Percentiles rank a stretch among this genome's conserved stretches.
These are phyloP conservation scores for Aspergillus uvarum DNA, from an alignment of 2,329 filamentous ascomycete species.

Conservation along the genomic window DNA sequence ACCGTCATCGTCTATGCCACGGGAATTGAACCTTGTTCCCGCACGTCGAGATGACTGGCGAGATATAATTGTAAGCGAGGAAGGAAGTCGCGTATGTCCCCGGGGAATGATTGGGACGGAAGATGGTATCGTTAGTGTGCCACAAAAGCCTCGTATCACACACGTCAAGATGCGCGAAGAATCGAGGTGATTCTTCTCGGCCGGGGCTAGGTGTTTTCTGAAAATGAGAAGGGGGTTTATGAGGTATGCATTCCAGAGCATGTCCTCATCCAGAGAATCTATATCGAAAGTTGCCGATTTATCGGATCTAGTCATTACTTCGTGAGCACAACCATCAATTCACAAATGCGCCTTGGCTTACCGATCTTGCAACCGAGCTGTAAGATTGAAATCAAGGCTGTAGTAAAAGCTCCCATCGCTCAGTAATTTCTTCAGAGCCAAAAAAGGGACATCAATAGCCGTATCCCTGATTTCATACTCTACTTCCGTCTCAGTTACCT, in stretches of 20 bases:
- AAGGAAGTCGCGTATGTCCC: conserved; percentile 69
- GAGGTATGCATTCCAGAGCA: conserved; percentile 99
- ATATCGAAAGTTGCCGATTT: conserved; percentile 81
- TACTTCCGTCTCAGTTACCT: conserved; percentile 53
- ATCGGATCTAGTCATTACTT: conserved; percentile 56
- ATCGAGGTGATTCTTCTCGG: conserved; percentile 79
- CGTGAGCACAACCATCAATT: conserved; percentile 16
- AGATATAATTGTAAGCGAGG: conserved; percentile 84
- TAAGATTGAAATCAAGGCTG: conserved; percentile 96
- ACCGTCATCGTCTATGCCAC: conserved; percentile 95
- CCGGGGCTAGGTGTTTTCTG: conserved; percentile 72
- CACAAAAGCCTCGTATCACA: conserved; percentile 88
- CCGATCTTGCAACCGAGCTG: conserved; percentile 87
- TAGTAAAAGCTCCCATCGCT: conserved; percentile 97
- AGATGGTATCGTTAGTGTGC: conserved; percentile 80
- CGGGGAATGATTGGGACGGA: conserved; percentile 68
- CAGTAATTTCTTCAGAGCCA: conserved; percentile 86
- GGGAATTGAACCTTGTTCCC: conserved; percentile 93
- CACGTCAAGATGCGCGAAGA: conserved; percentile 84
- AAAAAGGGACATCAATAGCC: conserved; percentile 79
- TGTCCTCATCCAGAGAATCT: conserved; percentile 87
- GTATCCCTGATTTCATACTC: conserved; percentile 64
- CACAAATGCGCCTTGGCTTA: conserved; percentile 38
- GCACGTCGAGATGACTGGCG: conserved; percentile 86
- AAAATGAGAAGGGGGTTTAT: conserved; percentile 90